These are phyloP conservation scores for Rhizophagus clarus DNA, from an alignment of 192 early-diverging fungal species.

Conservation along the genomic window DNA sequence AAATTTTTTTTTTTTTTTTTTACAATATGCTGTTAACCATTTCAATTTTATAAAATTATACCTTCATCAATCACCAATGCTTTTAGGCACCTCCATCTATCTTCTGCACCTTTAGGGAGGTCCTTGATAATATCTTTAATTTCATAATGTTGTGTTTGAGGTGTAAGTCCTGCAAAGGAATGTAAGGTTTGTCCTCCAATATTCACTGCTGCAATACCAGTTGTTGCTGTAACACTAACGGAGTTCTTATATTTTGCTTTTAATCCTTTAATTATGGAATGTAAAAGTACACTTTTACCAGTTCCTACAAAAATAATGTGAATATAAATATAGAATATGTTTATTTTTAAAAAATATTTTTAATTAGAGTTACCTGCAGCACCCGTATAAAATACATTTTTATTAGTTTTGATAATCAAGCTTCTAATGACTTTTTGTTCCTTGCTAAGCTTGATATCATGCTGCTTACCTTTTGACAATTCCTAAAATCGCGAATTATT, in stretches of 20 bases:
- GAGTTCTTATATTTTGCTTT: slow-evolving; percentile 28
- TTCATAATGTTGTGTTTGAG: slow-evolving; percentile 46
- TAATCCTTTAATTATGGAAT: slow-evolving; percentile 42
- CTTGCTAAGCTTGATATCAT: not conserved
- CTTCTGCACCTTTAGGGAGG: slow-evolving; percentile 30
- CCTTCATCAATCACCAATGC: slow-evolving; percentile 80
- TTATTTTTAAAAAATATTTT: not conserved
- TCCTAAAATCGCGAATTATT: no score
- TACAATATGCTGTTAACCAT: not conserved
- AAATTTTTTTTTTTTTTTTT: not conserved
- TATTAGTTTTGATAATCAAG: not conserved
- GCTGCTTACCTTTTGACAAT: no score
- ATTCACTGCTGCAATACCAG: slow-evolving; percentile 62
- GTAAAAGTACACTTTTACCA: slow-evolving; percentile 41
- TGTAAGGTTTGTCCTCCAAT: slow-evolving; percentile 63
- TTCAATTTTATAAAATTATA: not conserved
- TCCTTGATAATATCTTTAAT: slow-evolving; percentile 29
- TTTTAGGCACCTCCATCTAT: slow-evolving; percentile 62
- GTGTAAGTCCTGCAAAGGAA: slow-evolving; percentile 62
- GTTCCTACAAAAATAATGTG: slow-evolving; percentile 30
- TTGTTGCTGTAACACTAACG: slow-evolving; percentile 57
- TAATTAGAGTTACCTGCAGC: not conserved
- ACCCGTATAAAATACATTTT: not conserved
- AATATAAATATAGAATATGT: no score
- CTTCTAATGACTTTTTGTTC: not conserved